Evolutionary conservation across 169 alveolate species (phyloP), one percentile per base, ranked within the genome.

Genomic region (Cyclospora cayetanensis): DNA sequence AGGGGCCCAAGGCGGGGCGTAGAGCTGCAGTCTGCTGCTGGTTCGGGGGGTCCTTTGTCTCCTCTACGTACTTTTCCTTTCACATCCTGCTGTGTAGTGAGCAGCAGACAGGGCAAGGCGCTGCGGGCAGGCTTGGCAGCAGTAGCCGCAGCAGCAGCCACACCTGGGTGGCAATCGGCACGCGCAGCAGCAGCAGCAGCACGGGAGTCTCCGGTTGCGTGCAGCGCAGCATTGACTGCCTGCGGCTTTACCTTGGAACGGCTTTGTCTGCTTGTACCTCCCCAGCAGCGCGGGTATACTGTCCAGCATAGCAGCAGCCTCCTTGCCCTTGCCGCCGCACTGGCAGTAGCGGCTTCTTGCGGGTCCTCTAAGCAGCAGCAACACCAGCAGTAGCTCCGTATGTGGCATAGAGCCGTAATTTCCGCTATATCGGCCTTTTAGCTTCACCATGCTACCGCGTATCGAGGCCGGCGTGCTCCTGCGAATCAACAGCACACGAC

Each of bases 141-240:
- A 76, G 86, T 39, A 76, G 86, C 86, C 66, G 86, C 86, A 34
- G 86, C 86, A 22, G 66, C 86, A 76, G 86, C 86, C 65, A 42
- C 86, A n/a, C 43, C 66, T 39, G 66, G 42, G 86, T 42, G 66
- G 86, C 86, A 76, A 76, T 72, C 86, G 66, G 86, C 86, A 76
- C 66, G 66, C 65, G 86, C 86, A 76, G 86, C 83, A 72, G 84
- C 84, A 76, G 86, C 86, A 76, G 86, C 86, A 76, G 86, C 86
- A 76, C 86, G 86, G 63, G 86, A 76, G 86, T 60, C 43, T 76
- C 86, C 41, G 55, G 86, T 65, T 76, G 65, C 86, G 55, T 76
- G 66, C 86, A 76, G 86, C 86, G 55, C 41, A 31, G 86, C 66
- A 76, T 35, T 76, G 86, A 41, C 55, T 76, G 41, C 34, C 27